These are phyloP conservation scores for Apocynum venetum DNA, from an alignment of 257 asterid genomes.

Conservation along the genomic window DNA sequence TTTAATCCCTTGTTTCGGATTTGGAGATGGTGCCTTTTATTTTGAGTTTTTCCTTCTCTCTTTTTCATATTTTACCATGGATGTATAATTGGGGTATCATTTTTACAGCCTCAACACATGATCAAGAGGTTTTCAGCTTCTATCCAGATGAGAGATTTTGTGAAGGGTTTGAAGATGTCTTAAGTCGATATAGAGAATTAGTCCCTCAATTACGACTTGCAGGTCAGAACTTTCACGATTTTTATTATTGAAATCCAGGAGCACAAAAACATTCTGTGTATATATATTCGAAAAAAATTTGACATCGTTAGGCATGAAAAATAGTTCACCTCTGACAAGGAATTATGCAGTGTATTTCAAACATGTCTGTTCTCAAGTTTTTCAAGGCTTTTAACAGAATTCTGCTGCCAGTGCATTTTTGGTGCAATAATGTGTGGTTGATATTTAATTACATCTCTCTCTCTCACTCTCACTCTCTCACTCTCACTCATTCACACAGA, in stretches of 20 bases:
- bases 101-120: constrained; percentile 93
- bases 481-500: not conserved
- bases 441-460: not conserved
- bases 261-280: not conserved
- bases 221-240: constrained; percentile 32
- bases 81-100: constrained; percentile 20
- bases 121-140: constrained; percentile 90
- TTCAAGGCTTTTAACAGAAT: not conserved
- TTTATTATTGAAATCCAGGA: not conserved
- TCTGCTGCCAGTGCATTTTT: no score
- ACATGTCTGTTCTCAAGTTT: not conserved
- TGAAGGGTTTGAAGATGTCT: constrained; percentile 90
- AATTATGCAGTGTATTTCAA: no score
- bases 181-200: constrained; percentile 75
- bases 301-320: not conserved
- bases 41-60: constrained; percentile 9
- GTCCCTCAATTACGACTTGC: constrained; percentile 91
- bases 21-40: constrained; percentile 80
- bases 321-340: not conserved
- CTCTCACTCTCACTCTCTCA: not conserved
- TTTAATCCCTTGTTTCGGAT: constrained; percentile 84
- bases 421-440: no score
- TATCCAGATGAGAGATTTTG: constrained; percentile 74
- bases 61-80: constrained; percentile 7
- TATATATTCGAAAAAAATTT: not conserved